Evolutionary conservation across 208 protist species (phyloP), one percentile per base, ranked within the genome.

Genomic region (Angomonas ambiguus): DNA sequence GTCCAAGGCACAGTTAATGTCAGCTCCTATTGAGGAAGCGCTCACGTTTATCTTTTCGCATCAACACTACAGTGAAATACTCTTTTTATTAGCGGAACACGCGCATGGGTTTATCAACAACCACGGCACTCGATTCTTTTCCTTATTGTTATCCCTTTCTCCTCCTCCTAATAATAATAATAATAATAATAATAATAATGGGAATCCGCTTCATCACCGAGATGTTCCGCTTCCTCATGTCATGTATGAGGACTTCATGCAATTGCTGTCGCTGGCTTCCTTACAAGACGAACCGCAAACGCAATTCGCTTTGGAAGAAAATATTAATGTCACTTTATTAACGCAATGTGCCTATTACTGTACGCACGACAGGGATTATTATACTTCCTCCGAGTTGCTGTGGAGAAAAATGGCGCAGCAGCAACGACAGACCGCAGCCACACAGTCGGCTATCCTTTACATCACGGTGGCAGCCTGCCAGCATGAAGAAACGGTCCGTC

Each of bases 191-290:
- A n/a, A n/a, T n/a, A n/a, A n/a, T n/a, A n/a, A n/a, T n/a, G n/a
- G n/a, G n/a, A n/a, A n/a, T n/a, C n/a, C n/a, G n/a, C n/a, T n/a
- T n/a, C n/a, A n/a, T n/a, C n/a, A 76, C 32, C 28, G 38, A 24
- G 87, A 91, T 56, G 90, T 86, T 10, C 90, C 90, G 22, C 75
- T 93, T 62, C 90, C 90, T 16, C 87, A 96, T 56, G 74, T 93
- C 11, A 66, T 96, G 55, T 96, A 96, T 72, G 87, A 93, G 34
- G 90, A 96, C 63, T 79, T 96, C 24, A 90, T 92, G 87, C 84
- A 91, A 62, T 81, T 71, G 27, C 69, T 82, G 10, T 91, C 87
- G 11, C 94, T 96, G 53, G 42, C 79, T 2, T 89, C 83, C 0
- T 72, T 84, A 18, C 90, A 96, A 74, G 73, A 69, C 1, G 83